These are phyloP conservation scores for Benincasa hispida DNA, from an alignment of 306 rosid species.

Conservation along the genomic window DNA sequence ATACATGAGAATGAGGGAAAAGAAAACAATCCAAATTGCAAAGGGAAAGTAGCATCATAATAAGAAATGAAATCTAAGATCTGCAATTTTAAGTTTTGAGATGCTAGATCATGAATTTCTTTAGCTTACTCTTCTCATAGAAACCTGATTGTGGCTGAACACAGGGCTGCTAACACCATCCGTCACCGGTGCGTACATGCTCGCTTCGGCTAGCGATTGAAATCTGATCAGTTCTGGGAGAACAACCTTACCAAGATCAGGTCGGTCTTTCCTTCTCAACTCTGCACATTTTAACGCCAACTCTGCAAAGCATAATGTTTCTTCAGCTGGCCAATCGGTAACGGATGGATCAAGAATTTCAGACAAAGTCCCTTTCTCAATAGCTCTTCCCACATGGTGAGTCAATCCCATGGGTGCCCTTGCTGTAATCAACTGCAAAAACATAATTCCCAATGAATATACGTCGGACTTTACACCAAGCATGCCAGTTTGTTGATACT, in stretches of 20 bases:
- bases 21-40: not conserved
- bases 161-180: slow-evolving; percentile 3
- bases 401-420: slow-evolving; percentile 80
- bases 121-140: not conserved
- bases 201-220: slow-evolving; percentile 40
- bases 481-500: slow-evolving; percentile 96
- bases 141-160: not conserved
- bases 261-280: slow-evolving; percentile 67
- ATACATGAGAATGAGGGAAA: not conserved
- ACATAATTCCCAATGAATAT: slow-evolving; percentile 79
- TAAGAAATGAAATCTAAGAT: not conserved
- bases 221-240: slow-evolving; percentile 56
- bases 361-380: slow-evolving; percentile 46
- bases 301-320: slow-evolving; percentile 43
- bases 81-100: not conserved
- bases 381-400: slow-evolving; percentile 50
- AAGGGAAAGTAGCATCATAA: not conserved
- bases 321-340: slow-evolving; percentile 70
- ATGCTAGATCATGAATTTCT: not conserved
- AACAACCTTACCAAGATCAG: slow-evolving; percentile 55
- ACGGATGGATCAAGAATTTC: slow-evolving; percentile 60
- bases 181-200: not conserved
- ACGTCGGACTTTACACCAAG: slow-evolving; percentile 77
- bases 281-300: slow-evolving; percentile 65
- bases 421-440: slow-evolving; percentile 66